Evolutionary conservation across 352 stramenopile species (phyloP).

Genomic region (Globisporangium paddicum): DNA sequence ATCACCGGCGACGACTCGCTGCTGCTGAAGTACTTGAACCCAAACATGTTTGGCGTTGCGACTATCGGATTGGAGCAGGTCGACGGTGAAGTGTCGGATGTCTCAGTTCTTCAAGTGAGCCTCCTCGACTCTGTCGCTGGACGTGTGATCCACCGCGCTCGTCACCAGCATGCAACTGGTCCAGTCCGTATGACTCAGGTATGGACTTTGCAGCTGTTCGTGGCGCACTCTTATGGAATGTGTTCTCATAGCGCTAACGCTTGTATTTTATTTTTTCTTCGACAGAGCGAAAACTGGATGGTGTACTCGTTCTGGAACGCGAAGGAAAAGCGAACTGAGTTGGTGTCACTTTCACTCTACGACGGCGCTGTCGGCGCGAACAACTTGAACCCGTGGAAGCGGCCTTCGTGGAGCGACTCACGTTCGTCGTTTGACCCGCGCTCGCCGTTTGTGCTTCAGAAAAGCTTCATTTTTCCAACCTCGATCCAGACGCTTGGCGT

Average conservation of each 20-base stretch:
- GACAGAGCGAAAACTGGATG: constrained; percentile 94
- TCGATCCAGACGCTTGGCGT: constrained; percentile 89
- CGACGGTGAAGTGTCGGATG: constrained; percentile 23
- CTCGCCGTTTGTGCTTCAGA: constrained; percentile 91
- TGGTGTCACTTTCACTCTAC: constrained; percentile 89
- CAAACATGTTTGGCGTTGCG: constrained; percentile 91
- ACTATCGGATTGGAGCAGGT: constrained; percentile 64
- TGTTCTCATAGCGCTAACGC: constrained; percentile 6
- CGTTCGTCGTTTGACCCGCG: constrained; percentile 92
- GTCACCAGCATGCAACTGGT: constrained; percentile 72
- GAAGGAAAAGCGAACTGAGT: constrained; percentile 79
- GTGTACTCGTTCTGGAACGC: constrained; percentile 96
- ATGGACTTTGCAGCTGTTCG: constrained; percentile 7
- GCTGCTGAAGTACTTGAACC: constrained; percentile 98
- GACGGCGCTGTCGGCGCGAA: constrained; percentile 96
- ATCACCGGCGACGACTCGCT: constrained; percentile 94
- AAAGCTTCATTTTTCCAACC: constrained; percentile 92
- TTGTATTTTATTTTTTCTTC: not conserved
- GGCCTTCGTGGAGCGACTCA: constrained; percentile 81
- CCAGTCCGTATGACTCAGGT: constrained; percentile 71
- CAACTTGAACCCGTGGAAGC: constrained; percentile 93
- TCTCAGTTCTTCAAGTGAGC: constrained; percentile 80
- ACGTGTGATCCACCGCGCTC: constrained; percentile 90
- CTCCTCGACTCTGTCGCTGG: constrained; percentile 94
- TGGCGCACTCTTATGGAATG: not conserved